Evolutionary conservation across 768 basidiomycete genomes (phyloP), one percentile per base, ranked within the genome.

Genomic region (Crassisporium funariophilum): DNA sequence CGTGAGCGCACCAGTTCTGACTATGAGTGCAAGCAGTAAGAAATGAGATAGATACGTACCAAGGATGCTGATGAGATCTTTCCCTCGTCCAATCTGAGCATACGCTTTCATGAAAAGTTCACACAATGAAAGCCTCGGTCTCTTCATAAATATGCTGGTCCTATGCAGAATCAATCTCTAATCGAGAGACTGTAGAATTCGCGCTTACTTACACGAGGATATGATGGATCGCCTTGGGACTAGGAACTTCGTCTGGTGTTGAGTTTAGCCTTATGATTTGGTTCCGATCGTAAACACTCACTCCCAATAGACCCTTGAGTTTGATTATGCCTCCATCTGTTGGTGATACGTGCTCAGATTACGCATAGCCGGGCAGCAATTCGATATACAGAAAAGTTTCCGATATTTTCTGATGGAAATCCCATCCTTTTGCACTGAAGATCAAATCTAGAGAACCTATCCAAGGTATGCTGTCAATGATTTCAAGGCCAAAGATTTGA

Each of bases 11-110:
- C 25, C 4, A 24, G 10, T 13, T 16, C 35, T 31, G 11, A 11
- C 11, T 19, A 39, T 31, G 7, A 12, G 29, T 12, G 10, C 17
- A 35, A 10, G 19, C 29, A 13, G 29, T 5, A 35, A n/a, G 22
- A 38, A 40, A 19, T 29, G 15, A 10, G 5, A 39, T 23, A 11
- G 1, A 19, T 22, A 55, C 73, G 27, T 53, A 79, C 78, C 57
- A 9, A 78, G 58, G 22, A 76, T 63, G 44, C 71, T 78, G 52
- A 78, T 71, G 16, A 79, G 64, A 51, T 79, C 77, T 44, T 73
- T 74, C 13, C 74, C 73, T 46, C 65, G 60, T 9, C 65, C 69
- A 22, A 72, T 62, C 44, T 72, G 64, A 13, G 50, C 12, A 17
- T 38, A 19, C n/a, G 3, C 29, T 11, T 23, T 15, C 21, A 9